Conservation (phyloP, 225 moss, liverwort and hornwort genomes). For the Pseudoscleropodium purum region DNA sequence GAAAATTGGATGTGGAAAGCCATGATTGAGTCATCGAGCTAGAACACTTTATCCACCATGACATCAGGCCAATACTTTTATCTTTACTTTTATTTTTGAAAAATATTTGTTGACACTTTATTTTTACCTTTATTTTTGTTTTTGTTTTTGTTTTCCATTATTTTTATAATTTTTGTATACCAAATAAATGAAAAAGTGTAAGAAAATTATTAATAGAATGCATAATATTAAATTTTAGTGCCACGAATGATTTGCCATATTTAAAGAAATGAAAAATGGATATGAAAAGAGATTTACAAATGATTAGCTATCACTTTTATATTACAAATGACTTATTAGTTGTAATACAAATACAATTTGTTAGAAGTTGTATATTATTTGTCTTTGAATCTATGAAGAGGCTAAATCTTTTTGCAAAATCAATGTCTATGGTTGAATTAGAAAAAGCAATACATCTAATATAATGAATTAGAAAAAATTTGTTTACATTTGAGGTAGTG, state of each 20-base stretch:
- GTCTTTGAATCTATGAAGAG: neutral
- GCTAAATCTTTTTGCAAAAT: neutral
- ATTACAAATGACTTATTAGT: neutral
- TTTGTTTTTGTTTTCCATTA: too few relatives aligned
- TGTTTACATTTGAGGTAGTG: neutral
- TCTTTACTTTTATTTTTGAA: too few relatives aligned
- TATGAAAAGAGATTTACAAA: neutral
- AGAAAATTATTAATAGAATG: neutral
- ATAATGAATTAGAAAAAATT: neutral
- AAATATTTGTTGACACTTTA: too few relatives aligned
- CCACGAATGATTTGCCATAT: neutral
- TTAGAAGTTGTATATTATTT: neutral
- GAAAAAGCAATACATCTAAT: neutral
- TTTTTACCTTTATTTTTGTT: too few relatives aligned
- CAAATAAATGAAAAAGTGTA: neutral
- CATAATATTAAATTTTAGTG: neutral
- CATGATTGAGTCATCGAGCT: too few relatives aligned
- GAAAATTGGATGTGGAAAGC: too few relatives aligned
- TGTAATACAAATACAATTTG: neutral
- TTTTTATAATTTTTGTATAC: neutral
- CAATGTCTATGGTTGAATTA: neutral
- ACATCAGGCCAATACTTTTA: neutral
- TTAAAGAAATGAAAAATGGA: neutral
- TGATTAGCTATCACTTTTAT: neutral
- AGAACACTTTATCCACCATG: fast-evolving